These are phyloP conservation scores for Omphalea diandra DNA, from an alignment of 441 rosid species.

Conservation along the genomic window DNA sequence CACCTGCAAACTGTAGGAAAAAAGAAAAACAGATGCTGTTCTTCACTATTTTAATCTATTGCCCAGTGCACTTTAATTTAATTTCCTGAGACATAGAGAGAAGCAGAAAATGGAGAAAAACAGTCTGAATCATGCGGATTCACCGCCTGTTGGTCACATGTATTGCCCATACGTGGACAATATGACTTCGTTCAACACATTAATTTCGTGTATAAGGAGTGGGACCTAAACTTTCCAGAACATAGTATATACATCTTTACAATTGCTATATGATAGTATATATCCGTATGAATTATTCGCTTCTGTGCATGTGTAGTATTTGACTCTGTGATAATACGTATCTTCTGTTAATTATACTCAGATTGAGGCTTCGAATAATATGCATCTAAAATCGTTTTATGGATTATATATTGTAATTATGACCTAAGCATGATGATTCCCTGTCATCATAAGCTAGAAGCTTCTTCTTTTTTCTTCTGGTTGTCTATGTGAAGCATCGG, in stretches of 20 bases:
- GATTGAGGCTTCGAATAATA: no score
- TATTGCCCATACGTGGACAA: conserved; percentile 31
- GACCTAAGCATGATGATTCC: conserved; percentile 1
- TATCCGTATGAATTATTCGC: no score
- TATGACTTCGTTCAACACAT: conserved; percentile 16
- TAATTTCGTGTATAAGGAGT: conserved; percentile 13
- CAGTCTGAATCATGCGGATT: conserved; percentile 32
- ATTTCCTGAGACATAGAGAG: not conserved
- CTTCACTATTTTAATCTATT: not conserved
- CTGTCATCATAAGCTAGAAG: not conserved
- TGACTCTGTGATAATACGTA: no score
- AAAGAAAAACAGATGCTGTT: not conserved
- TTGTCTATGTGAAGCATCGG: no score
- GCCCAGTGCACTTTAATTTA: not conserved
- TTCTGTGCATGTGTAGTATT: no score
- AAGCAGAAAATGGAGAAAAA: not conserved
- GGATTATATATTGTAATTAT: not conserved
- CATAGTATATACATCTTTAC: no score
- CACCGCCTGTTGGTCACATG: conserved; percentile 33
- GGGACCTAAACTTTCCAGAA: conserved; percentile 25
- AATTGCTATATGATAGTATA: no score
- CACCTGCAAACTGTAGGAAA: not conserved
- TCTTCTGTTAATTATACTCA: no score
- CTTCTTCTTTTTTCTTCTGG: no score
- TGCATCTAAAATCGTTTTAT: no score